phyloP scores from a whole-genome alignment of 768 basidiomycete species.

The Kwoniella bestiolae region DNA sequence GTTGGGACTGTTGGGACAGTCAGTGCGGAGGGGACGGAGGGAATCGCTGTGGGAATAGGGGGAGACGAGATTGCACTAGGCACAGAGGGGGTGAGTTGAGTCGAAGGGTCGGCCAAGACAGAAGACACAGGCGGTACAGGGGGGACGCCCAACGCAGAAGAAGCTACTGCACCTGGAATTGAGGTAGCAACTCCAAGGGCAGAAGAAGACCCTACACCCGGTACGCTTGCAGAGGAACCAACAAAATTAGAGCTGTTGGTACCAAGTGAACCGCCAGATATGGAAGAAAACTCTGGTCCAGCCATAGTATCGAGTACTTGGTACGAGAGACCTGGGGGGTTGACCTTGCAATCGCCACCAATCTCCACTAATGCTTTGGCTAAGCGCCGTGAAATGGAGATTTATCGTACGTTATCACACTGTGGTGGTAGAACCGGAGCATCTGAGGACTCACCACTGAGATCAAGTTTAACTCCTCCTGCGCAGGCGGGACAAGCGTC shows the following conservation, averaged over 20 bases:
- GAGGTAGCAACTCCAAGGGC: background rate
- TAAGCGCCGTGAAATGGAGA: background rate
- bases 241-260: too few relatives aligned
- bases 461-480: constrained; percentile 5
- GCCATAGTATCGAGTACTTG: background rate
- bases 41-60: background rate
- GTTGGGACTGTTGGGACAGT: too few relatives aligned
- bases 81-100: background rate
- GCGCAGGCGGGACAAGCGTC: constrained; percentile 14
- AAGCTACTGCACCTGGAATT: background rate
- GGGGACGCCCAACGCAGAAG: too few relatives aligned
- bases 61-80: background rate
- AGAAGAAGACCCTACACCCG: background rate
- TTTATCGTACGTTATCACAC: background rate
- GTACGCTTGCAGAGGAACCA: background rate
- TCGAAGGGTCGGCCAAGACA: background rate
- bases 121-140: too few relatives aligned
- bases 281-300: background rate
- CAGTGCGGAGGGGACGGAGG: background rate
- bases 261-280: background rate
- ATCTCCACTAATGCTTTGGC: constrained; percentile 9
- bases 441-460: constrained; percentile 12
- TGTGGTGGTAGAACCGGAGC: background rate
- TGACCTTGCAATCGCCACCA: background rate
- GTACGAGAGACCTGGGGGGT: background rate